Conservation (phyloP, 441 rosid genomes). For the Syzygium malaccense region DNA sequence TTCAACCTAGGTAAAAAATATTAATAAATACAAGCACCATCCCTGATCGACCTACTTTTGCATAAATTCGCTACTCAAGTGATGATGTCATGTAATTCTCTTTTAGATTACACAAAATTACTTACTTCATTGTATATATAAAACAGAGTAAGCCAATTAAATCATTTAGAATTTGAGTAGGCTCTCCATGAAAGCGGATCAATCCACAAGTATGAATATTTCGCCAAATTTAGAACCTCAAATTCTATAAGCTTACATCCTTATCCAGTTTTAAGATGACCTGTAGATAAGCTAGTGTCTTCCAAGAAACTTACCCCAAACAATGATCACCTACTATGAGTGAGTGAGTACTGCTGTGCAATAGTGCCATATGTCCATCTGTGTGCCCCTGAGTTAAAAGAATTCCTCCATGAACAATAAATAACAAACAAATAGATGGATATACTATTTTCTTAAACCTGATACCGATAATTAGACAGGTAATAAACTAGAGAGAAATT, state of each 20-base stretch:
- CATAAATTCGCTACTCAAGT: neutral
- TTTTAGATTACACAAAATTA: neutral
- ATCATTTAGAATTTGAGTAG: neutral
- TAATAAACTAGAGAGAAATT: neutral
- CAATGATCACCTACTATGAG: slow-evolving; percentile 93
- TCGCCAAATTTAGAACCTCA: neutral
- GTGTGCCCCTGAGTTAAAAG: slow-evolving; percentile 77
- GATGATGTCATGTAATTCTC: neutral
- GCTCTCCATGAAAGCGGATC: neutral
- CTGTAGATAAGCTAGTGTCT: neutral
- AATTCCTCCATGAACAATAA: neutral
- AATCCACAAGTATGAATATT: neutral
- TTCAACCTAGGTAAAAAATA: neutral
- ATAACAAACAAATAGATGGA: neutral
- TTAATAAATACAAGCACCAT: neutral
- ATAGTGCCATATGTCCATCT: slow-evolving; percentile 80
- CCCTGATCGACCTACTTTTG: neutral
- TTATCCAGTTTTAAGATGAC: neutral
- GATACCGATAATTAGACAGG: neutral
- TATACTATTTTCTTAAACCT: neutral
- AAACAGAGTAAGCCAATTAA: neutral
- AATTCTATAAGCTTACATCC: neutral
- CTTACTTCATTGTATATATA: neutral
- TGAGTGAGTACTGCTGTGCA: slow-evolving; percentile 54
- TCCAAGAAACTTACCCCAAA: slow-evolving; percentile 61